These are phyloP conservation scores for Wallacemonas sp. DNA, from an alignment of 208 protist genomes.

Conservation along the genomic window DNA sequence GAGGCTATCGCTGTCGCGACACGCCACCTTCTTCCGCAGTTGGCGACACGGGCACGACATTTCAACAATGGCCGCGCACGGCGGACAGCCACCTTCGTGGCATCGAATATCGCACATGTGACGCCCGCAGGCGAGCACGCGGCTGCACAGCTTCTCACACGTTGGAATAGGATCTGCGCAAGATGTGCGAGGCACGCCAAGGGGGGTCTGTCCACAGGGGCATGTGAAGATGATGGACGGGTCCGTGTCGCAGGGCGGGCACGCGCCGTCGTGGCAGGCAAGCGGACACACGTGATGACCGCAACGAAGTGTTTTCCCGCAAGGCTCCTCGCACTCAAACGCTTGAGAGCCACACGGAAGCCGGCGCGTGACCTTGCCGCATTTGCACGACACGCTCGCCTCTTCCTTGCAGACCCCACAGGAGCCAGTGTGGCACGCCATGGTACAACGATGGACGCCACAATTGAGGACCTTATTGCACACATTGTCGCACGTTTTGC, in stretches of 20 bases:
- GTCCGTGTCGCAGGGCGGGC: conserved; percentile 56
- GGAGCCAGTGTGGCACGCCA: conserved; percentile 47
- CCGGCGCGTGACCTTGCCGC: conserved; percentile 23
- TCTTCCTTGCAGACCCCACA: conserved; percentile 41
- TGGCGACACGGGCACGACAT: conserved; percentile 53
- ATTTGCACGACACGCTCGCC: conserved; percentile 35
- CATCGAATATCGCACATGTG: conserved; percentile 58
- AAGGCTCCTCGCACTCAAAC: conserved; percentile 37
- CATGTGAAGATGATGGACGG: conserved; percentile 52
- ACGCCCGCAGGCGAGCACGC: conserved; percentile 53
- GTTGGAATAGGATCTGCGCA: conserved; percentile 72
- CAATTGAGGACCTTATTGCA: conserved; percentile 57
- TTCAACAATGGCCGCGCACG: conserved; percentile 39
- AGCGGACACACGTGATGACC: conserved; percentile 54
- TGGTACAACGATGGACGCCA: conserved; percentile 45
- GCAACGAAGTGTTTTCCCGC: conserved; percentile 53
- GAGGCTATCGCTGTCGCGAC: conserved; percentile 36
- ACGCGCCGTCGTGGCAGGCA: conserved; percentile 61
- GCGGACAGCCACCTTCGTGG: conserved; percentile 48
- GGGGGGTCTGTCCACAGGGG: conserved; percentile 46
- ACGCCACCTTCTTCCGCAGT: conserved; percentile 50
- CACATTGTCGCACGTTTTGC: conserved; percentile 48
- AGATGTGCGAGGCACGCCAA: conserved; percentile 21
- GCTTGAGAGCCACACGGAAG: background rate
- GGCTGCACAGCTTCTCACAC: conserved; percentile 57